A percentile compares a stretch with the other conserved stretches of the same genome.
Conservation (phyloP, 2,329 filamentous ascomycete species). For the Claviceps pusilla region DNA sequence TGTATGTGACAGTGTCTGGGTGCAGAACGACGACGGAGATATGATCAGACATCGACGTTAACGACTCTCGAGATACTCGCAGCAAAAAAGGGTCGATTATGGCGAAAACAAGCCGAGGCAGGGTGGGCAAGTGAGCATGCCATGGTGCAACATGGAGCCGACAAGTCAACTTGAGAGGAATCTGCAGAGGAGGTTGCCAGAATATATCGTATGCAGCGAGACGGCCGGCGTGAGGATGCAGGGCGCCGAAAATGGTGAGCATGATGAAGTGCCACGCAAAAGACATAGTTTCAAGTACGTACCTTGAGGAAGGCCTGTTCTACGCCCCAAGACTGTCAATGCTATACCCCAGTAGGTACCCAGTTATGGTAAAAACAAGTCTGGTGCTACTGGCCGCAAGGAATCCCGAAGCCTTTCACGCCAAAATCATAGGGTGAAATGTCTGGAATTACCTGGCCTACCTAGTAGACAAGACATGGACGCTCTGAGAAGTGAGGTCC, state of each 20-base stretch:
- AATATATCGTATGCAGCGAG: not conserved
- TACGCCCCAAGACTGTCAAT: no score
- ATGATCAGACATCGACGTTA: not conserved
- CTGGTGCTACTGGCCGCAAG: no score
- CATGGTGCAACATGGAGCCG: conserved; percentile 25
- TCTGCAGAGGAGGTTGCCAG: not conserved
- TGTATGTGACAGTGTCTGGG: not conserved
- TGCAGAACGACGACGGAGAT: conserved; percentile 2
- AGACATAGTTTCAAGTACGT: no score
- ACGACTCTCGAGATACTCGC: conserved; percentile 26
- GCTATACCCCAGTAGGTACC: no score
- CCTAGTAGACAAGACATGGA: no score
- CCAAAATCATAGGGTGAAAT: no score
- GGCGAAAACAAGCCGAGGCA: conserved; percentile 53
- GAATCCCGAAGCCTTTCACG: no score
- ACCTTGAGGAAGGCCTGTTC: no score
- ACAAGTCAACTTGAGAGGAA: not conserved
- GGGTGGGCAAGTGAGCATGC: conserved; percentile 43
- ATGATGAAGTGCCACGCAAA: not conserved
- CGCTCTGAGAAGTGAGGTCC: no score
- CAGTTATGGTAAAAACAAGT: no score
- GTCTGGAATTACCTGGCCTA: no score
- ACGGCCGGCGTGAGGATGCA: not conserved
- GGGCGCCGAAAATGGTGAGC: not conserved
- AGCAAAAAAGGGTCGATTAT: conserved; percentile 54